A percentile compares a stretch with the other conserved stretches of the same genome.
Conservation (phyloP, 1,284 basidiomycete species). For the Ganoderma multipileum region DNA sequence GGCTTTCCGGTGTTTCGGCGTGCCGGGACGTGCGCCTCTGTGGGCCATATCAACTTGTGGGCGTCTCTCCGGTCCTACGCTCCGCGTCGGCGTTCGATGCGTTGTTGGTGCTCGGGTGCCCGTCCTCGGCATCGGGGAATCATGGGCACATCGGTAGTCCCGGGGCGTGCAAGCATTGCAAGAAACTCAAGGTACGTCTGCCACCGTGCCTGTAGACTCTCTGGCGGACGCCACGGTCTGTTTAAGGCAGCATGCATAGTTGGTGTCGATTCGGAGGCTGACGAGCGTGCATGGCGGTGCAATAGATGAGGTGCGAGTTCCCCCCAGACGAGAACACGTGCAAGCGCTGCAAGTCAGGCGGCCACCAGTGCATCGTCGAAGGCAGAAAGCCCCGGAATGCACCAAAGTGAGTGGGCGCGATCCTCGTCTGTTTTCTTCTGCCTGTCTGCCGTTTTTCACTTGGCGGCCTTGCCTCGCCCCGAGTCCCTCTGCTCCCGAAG, state of each 20-base stretch:
- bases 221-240: not conserved
- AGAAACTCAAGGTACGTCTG: conserved; percentile 77
- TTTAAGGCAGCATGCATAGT: conserved; percentile 18
- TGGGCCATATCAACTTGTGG: conserved; percentile 17
- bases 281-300: conserved; percentile 29
- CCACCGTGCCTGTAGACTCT: not conserved
- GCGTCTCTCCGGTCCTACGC: conserved; percentile 15
- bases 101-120: not conserved
- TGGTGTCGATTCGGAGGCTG: conserved; percentile 28
- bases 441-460: not conserved
- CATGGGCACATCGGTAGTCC: conserved; percentile 50
- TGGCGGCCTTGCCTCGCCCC: not conserved
- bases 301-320: conserved; percentile 84
- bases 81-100: conserved; percentile 14
- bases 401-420: conserved; percentile 69
- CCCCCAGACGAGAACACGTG: conserved; percentile 71
- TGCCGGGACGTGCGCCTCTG: conserved; percentile 17
- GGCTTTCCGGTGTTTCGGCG: conserved; percentile 22
- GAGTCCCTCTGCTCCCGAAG: not conserved
- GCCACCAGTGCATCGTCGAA: conserved; percentile 80
- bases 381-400: conserved; percentile 77
- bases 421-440: conserved; percentile 3
- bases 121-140: conserved; percentile 11
- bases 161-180: conserved; percentile 83
- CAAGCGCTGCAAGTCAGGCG: conserved; percentile 70